A percentile compares a stretch with the other conserved stretches of the same genome.
These are phyloP conservation scores for Sequoiadendron giganteum DNA, from an alignment of 75 land plant species.

Conservation along the genomic window DNA sequence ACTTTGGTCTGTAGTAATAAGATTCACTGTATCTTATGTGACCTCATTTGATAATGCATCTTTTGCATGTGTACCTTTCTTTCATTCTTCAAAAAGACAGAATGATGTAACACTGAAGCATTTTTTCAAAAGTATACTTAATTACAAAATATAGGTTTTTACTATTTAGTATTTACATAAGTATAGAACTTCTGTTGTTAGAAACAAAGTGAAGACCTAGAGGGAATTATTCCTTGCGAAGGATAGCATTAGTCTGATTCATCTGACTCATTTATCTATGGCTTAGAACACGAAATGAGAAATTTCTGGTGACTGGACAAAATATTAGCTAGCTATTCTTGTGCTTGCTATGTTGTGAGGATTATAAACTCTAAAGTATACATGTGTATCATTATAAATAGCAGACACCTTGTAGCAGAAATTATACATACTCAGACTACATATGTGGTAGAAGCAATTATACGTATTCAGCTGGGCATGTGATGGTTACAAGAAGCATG, in stretches of 20 bases:
- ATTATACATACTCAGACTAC: not conserved
- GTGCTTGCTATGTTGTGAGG: not conserved
- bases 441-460: not conserved
- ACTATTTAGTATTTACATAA: too few species aligned
- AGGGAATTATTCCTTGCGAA: too few species aligned
- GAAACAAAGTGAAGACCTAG: not conserved
- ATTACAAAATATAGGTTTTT: not conserved
- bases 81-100: not conserved
- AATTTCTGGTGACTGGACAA: not conserved
- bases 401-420: not conserved
- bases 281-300: not conserved
- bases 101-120: not conserved
- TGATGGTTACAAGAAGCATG: not conserved
- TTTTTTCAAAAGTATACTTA: not conserved
- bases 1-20: not conserved
- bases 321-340: not conserved
- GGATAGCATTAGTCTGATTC: not conserved
- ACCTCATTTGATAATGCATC: not conserved
- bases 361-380: not conserved
- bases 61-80: not conserved
- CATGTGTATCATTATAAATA: not conserved
- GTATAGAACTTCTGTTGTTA: not conserved
- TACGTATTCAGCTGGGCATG: not conserved
- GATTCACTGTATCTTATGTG: not conserved
- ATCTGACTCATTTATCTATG: not conserved